A percentile compares a stretch with the other conserved stretches of the same genome.
These are phyloP conservation scores for Volvariella surrecta DNA, from an alignment of 1,284 basidiomycete species.

Conservation along the genomic window DNA sequence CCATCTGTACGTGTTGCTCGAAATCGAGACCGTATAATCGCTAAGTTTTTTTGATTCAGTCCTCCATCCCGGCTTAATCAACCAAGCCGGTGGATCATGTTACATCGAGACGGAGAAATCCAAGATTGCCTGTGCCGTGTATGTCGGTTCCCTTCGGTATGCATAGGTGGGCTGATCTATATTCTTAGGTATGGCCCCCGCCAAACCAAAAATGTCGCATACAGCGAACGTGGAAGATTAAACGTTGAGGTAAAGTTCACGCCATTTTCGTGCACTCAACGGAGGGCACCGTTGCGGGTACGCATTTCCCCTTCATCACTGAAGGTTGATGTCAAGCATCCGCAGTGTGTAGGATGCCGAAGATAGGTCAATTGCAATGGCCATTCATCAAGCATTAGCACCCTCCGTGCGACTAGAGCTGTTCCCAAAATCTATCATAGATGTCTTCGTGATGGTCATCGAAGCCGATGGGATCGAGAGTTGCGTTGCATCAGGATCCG, in stretches of 20 bases:
- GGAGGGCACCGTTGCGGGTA: conserved; percentile 84
- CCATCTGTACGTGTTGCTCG: conserved; percentile 60
- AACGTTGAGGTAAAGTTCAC: conserved; percentile 97
- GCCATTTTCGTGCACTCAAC: conserved; percentile 76
- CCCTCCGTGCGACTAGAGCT: conserved; percentile 85
- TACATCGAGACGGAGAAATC: conserved; percentile 88
- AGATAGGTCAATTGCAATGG: conserved; percentile 74
- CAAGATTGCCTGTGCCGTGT: conserved; percentile 95
- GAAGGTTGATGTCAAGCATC: conserved; percentile 10
- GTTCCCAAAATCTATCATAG: conserved; percentile 90
- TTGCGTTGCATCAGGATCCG: conserved; percentile 76
- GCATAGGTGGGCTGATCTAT: conserved; percentile 6
- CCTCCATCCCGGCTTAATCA: conserved; percentile 83
- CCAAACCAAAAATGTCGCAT: conserved; percentile 72
- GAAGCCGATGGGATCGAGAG: conserved; percentile 86
- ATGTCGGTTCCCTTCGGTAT: conserved; percentile 12
- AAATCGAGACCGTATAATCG: conserved; percentile 7
- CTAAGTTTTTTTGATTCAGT: conserved; percentile 38
- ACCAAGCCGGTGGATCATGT: conserved; percentile 90
- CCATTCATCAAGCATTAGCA: conserved; percentile 82
- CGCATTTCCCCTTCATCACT: conserved; percentile 19
- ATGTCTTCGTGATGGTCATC: conserved; percentile 86
- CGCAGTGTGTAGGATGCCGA: conserved; percentile 74
- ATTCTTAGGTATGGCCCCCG: conserved; percentile 82
- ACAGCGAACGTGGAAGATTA: conserved; percentile 80